phyloP scores from a whole-genome alignment of 1,284 basidiomycete genomes.

The Sanghuangporus weigelae region DNA sequence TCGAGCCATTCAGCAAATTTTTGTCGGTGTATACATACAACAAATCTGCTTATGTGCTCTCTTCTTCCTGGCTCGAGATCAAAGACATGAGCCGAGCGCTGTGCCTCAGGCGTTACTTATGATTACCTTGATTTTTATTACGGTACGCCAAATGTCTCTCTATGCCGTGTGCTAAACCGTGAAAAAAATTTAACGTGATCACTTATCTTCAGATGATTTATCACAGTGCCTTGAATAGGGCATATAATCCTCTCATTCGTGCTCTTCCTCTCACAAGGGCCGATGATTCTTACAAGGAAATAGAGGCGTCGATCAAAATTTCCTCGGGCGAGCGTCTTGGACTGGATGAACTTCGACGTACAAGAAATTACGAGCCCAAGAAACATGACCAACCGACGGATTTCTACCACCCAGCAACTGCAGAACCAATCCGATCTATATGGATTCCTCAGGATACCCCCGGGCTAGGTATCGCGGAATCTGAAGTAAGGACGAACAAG shows the following conservation, averaged over 20 bases:
- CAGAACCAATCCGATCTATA: slow-evolving; percentile 66
- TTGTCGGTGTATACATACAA: slow-evolving; percentile 89
- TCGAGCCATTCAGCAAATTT: slow-evolving; percentile 88
- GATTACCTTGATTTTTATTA: slow-evolving; percentile 78
- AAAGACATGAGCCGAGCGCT: slow-evolving; percentile 46
- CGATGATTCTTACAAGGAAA: slow-evolving; percentile 31
- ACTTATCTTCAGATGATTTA: slow-evolving; percentile 48
- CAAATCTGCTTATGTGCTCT: slow-evolving; percentile 78
- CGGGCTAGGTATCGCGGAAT: slow-evolving; percentile 47
- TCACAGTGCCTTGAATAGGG: slow-evolving; percentile 63
- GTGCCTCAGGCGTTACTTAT: slow-evolving; percentile 76
- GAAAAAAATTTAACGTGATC: slow-evolving; percentile 10
- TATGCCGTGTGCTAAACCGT: slow-evolving; percentile 9
- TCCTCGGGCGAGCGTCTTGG: slow-evolving; percentile 4
- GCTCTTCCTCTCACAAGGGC: slow-evolving; percentile 76
- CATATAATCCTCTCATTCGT: slow-evolving; percentile 59
- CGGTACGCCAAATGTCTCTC: slow-evolving; percentile 42
- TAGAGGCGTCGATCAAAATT: slow-evolving; percentile 12
- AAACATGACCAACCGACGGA: slow-evolving; percentile 26
- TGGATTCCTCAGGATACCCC: slow-evolving; percentile 78
- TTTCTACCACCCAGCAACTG: slow-evolving; percentile 80
- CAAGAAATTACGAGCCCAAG: neutral
- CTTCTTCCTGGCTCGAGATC: slow-evolving; percentile 79
- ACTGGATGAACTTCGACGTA: neutral
- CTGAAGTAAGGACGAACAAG: slow-evolving; percentile 56